A percentile compares a stretch with the other conserved stretches of the same genome.
Conservation (phyloP, 768 basidiomycete genomes). For the Tulasnella calospora region DNA sequence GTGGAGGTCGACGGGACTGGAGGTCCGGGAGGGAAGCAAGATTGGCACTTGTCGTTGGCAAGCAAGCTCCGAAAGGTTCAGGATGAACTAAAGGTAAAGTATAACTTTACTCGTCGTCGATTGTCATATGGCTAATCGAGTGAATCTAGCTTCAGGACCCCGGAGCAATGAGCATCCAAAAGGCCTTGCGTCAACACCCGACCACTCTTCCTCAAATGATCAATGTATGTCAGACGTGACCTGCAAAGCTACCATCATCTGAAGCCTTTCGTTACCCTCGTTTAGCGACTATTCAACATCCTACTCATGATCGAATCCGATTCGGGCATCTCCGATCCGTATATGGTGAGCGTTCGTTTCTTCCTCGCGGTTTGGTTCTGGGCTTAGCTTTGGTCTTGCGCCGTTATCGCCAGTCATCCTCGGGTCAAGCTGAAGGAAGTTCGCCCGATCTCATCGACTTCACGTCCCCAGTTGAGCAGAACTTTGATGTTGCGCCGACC, state of each 20-base stretch:
- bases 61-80: background rate
- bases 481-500: background rate
- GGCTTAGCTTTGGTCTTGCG: background rate
- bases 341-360: background rate
- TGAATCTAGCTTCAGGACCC: background rate
- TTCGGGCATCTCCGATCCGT: background rate
- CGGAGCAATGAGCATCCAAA: background rate
- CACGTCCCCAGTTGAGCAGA: background rate
- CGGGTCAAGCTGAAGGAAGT: background rate
- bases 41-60: background rate
- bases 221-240: background rate
- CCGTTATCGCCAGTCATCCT: background rate
- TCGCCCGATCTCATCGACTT: background rate
- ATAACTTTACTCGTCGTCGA: background rate
- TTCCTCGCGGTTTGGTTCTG: background rate
- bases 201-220: background rate
- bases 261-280: background rate
- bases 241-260: background rate
- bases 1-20: background rate
- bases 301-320: background rate
- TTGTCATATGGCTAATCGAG: background rate
- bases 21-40: background rate
- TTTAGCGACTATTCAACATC: background rate
- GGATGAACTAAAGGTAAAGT: background rate
- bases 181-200: background rate